phyloP scores from a whole-genome alignment of 768 basidiomycete genomes.

The Lactifluus piperatus region DNA sequence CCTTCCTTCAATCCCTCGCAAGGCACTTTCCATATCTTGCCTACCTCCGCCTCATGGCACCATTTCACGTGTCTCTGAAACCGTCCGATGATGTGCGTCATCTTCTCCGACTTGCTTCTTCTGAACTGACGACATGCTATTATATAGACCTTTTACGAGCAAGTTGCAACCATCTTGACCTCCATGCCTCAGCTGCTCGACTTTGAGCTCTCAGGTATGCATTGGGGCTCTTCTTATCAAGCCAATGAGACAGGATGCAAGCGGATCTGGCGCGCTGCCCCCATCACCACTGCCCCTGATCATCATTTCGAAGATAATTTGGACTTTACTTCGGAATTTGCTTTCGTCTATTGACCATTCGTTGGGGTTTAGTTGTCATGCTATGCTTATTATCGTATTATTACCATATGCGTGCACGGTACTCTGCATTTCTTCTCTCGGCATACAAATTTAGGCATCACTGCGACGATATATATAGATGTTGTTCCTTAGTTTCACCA shows the following conservation, averaged over 20 bases:
- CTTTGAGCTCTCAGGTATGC: constrained; percentile 70
- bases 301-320: constrained; percentile 13
- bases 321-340: constrained; percentile 17
- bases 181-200: constrained; percentile 51
- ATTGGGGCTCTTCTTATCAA: constrained; percentile 38
- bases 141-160: constrained; percentile 50
- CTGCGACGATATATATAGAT: not conserved
- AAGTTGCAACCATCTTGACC: constrained; percentile 49
- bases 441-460: constrained; percentile 7
- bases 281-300: constrained; percentile 7
- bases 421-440: not conserved
- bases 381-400: constrained; percentile 19
- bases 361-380: constrained; percentile 1
- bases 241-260: constrained; percentile 10
- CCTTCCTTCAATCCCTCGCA: constrained; percentile 49
- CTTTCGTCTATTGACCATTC: constrained; percentile 16
- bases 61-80: constrained; percentile 26
- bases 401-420: constrained; percentile 5
- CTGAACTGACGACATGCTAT: constrained; percentile 5
- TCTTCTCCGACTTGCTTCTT: not conserved
- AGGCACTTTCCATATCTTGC: constrained; percentile 49
- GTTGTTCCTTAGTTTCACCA: constrained; percentile 5
- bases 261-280: constrained; percentile 19
- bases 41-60: constrained; percentile 56
- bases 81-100: constrained; percentile 28